Percentiles rank a stretch among this genome's conserved stretches.
Evolutionary conservation across 495 filamentous ascomycete genomes (phyloP).

Genomic region (Tuber indicum): DNA sequence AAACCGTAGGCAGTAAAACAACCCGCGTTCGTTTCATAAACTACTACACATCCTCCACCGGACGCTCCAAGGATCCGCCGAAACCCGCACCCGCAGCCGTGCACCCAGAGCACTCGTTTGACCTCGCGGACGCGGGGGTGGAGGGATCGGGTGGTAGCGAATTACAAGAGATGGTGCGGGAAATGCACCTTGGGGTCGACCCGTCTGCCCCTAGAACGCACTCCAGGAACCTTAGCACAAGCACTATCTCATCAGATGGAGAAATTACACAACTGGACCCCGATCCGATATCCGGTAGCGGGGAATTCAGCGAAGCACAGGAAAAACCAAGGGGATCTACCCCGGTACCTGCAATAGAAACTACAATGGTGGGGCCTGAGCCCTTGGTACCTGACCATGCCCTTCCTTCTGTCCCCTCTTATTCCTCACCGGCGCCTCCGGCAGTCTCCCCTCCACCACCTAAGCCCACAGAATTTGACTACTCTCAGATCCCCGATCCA

Average conservation of each 20-base stretch:
- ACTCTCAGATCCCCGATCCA: slow-evolving; percentile 14
- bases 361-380: background rate
- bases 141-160: background rate
- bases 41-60: slow-evolving; percentile 81
- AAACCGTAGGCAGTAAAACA: slow-evolving; percentile 36
- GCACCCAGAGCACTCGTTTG: background rate
- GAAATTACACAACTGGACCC: slow-evolving; percentile 11
- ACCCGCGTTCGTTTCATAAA: slow-evolving; percentile 69
- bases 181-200: no score
- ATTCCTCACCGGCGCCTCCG: slow-evolving; percentile 29
- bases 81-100: slow-evolving; percentile 24
- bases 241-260: slow-evolving; percentile 11
- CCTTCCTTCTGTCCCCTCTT: background rate
- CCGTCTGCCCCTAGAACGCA: no score
- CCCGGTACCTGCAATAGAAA: slow-evolving; percentile 28
- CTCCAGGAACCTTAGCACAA: slow-evolving; percentile 10
- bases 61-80: slow-evolving; percentile 52
- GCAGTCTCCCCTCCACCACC: slow-evolving; percentile 44
- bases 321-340: slow-evolving; percentile 26
- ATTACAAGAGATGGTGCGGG: no score
- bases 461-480: slow-evolving; percentile 42
- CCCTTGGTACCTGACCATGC: background rate
- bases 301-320: background rate
- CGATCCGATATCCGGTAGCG: slow-evolving; percentile 19
- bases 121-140: background rate